These are phyloP conservation scores for Citrus mangshanensis DNA, from an alignment of 345 rosid genomes.

Conservation along the genomic window DNA sequence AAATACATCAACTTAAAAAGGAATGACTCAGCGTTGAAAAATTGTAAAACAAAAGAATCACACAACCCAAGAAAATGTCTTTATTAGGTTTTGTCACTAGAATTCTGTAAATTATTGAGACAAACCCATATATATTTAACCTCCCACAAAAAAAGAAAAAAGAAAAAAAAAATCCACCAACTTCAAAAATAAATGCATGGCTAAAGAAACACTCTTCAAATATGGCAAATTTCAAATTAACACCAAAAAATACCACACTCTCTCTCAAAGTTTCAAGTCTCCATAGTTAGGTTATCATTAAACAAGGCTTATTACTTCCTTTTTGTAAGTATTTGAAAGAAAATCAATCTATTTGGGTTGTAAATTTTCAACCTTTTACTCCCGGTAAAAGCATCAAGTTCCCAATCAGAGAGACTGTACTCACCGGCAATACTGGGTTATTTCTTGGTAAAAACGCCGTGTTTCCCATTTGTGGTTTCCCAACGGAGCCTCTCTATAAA, in stretches of 20 bases:
- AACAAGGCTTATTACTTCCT: background rate
- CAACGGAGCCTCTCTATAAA: background rate
- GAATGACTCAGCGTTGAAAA: too few species aligned
- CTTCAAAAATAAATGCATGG: background rate
- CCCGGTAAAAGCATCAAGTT: background rate
- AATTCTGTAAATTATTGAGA: background rate
- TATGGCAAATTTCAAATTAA: background rate
- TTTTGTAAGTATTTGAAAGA: constrained; percentile 2
- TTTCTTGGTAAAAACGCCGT: background rate
- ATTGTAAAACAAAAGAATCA: background rate
- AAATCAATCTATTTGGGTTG: background rate
- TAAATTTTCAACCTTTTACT: background rate
- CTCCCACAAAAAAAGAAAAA: background rate
- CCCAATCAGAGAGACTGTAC: background rate
- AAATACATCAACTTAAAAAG: too few species aligned
- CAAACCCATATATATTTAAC: background rate
- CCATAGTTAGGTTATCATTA: background rate
- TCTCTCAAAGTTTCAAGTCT: background rate
- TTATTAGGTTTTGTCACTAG: background rate
- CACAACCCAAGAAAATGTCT: background rate
- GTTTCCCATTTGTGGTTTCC: background rate
- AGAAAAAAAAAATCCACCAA: background rate
- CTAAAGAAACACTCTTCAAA: background rate
- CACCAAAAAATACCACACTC: background rate
- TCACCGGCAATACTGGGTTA: background rate